Conservation (phyloP, 805 yeast genomes). For the Scheffersomyces stipitis region DNA sequence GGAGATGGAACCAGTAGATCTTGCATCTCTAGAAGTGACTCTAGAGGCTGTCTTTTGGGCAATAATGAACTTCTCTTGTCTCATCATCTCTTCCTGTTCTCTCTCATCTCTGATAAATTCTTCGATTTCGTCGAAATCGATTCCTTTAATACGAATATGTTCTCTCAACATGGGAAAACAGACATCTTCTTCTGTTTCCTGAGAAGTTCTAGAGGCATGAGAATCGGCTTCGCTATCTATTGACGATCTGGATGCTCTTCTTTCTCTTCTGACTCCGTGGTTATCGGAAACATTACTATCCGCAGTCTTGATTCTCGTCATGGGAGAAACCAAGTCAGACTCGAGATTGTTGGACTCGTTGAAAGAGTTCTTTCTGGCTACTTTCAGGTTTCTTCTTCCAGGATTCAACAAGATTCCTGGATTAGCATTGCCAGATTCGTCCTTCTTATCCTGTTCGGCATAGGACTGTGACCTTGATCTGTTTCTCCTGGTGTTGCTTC, state of each 20-base stretch:
- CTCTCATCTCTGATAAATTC: slow-evolving; percentile 69
- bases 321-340: slow-evolving; percentile 26
- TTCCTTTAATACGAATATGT: slow-evolving; percentile 61
- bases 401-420: not conserved
- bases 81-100: slow-evolving; percentile 37
- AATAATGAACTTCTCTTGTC: slow-evolving; percentile 11
- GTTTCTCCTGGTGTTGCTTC: slow-evolving; percentile 15
- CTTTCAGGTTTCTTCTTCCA: not conserved
- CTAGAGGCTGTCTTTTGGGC: not conserved
- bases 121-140: slow-evolving; percentile 88
- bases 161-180: slow-evolving; percentile 90
- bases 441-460: slow-evolving; percentile 27
- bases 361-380: slow-evolving; percentile 1
- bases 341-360: slow-evolving; percentile 18
- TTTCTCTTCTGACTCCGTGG: slow-evolving; percentile 20
- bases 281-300: slow-evolving; percentile 15
- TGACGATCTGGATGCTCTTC: slow-evolving; percentile 37
- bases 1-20: slow-evolving; percentile 31
- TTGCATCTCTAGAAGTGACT: slow-evolving; percentile 6
- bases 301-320: slow-evolving; percentile 21
- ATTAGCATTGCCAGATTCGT: not conserved
- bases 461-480: slow-evolving; percentile 19
- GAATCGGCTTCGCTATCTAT: slow-evolving; percentile 68
- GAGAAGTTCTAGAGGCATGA: slow-evolving; percentile 73
- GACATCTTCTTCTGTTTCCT: slow-evolving; percentile 95